phyloP scores from a whole-genome alignment of 345 rosid species.

The Balakata baccata region DNA sequence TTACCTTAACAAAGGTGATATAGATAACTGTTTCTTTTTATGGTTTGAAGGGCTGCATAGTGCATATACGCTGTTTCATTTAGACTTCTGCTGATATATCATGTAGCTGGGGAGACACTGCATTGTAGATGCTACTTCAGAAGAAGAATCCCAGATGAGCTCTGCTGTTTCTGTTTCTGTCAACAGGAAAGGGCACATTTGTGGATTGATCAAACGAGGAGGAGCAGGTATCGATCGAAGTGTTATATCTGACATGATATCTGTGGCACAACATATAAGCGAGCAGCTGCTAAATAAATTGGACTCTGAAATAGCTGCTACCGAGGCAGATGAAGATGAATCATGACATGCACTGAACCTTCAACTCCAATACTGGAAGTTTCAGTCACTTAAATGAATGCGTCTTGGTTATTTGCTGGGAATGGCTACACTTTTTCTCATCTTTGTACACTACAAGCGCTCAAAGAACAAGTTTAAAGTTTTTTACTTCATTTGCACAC shows the following conservation, averaged over 20 bases:
- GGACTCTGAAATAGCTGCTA: slow-evolving; percentile 73
- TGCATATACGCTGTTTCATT: background rate
- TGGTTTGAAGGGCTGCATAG: background rate
- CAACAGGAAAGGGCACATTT: slow-evolving; percentile 63
- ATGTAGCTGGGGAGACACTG: slow-evolving; percentile 65
- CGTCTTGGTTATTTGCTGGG: too few species aligned
- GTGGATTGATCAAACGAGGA: slow-evolving; percentile 82
- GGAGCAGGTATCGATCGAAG: slow-evolving; percentile 82
- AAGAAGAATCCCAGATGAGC: slow-evolving; percentile 95
- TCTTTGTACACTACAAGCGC: too few species aligned
- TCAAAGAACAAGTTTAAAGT: too few species aligned
- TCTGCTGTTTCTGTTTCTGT: slow-evolving; percentile 79
- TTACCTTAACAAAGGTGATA: slow-evolving; percentile 72
- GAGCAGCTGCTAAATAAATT: slow-evolving; percentile 59
- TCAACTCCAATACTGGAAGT: too few species aligned
- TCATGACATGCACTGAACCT: slow-evolving; percentile 9
- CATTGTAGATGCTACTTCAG: slow-evolving; percentile 84
- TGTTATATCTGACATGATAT: slow-evolving; percentile 76
- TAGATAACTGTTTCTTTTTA: background rate
- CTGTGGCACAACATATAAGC: slow-evolving; percentile 64
- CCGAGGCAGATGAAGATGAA: slow-evolving; percentile 52
- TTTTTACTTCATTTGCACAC: too few species aligned
- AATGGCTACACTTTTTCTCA: too few species aligned
- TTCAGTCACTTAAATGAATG: too few species aligned
- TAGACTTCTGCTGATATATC: background rate